Evolutionary conservation across 2,329 filamentous ascomycete genomes (phyloP), one percentile per base, ranked within the genome.

Genomic region (Alternaria sp.): DNA sequence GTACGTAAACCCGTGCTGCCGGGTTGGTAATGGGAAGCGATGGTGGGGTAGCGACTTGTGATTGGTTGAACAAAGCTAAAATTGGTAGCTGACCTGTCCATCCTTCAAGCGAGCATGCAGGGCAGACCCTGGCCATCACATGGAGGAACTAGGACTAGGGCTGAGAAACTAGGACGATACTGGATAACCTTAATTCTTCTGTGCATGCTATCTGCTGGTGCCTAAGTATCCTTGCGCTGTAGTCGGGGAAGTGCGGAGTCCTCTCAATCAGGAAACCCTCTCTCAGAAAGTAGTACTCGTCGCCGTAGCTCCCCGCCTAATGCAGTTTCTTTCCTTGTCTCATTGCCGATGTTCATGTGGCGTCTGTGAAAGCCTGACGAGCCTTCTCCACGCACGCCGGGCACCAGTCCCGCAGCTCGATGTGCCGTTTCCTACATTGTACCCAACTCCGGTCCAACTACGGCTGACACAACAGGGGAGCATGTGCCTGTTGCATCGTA

Each of bases 401-500:
- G n/a, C 49, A 34, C 46, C 39, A 39, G 38, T 54, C 41, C 47
- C 57, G 48, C 53, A 47, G 46, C 59, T 51, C 41, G 53, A 61
- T 51, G 38, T 38, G 34, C 41, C 30, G 24, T 41, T 22, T 41
- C 36, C 38, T 57, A 32, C 63, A 44, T 38, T 30, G 38, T 41
- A 54, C 39, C 55, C 32, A 57, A 61, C 52, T 62, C 56, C 55
- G 57, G 38, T 56, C 57, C 57, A 52, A 55, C 53, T 52, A 36
- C 57, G 48, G 51, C 59, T 66, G 59, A 66, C 65, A 61, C 61
- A 64, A 66, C 51, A 66, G 57, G 58, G 56, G 47, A 55, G 42
- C 30, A 52, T 55, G 49, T 55, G 51, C 52, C 44, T 53, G 44
- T 44, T 24, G 52, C 51, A 22, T 63, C 49, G 22, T 54, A 22